Evolutionary conservation across 805 yeast genomes (phyloP).

Genomic region (Zygoascus biomembranicola): DNA sequence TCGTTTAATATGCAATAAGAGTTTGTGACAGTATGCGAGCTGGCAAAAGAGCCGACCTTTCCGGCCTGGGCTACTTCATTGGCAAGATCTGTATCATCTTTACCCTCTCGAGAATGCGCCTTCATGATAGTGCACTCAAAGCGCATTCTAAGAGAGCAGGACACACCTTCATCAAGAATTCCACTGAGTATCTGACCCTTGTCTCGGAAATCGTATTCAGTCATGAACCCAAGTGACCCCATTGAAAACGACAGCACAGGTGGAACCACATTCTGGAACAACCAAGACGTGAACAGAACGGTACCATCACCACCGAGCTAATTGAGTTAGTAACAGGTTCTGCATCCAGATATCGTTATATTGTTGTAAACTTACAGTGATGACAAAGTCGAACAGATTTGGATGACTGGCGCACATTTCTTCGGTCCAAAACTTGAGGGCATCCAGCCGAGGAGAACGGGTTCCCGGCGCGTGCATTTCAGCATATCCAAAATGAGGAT

Average conservation of each 20-base stretch:
- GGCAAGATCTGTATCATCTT: constrained; percentile 14
- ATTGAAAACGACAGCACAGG: constrained; percentile 84
- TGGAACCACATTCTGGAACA: constrained; percentile 80
- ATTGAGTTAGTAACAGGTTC: constrained; percentile 35
- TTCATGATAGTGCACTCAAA: constrained; percentile 44
- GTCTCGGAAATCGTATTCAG: constrained; percentile 50
- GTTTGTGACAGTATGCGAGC: constrained; percentile 26
- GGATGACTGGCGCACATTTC: constrained; percentile 39
- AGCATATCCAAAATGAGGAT: constrained; percentile 54
- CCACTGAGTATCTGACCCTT: constrained; percentile 30
- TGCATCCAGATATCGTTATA: constrained; percentile 40
- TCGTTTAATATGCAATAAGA: constrained; percentile 42
- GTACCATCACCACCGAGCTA: constrained; percentile 94
- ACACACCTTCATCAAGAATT: constrained; percentile 37
- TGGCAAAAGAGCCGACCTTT: constrained; percentile 12
- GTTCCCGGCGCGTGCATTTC: constrained; percentile 23
- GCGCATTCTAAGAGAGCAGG: constrained; percentile 41
- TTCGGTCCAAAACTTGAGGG: constrained; percentile 63
- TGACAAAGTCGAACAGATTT: constrained; percentile 59
- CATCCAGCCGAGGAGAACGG: constrained; percentile 23
- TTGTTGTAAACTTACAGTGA: constrained; percentile 37
- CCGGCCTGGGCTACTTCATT: constrained; percentile 22
- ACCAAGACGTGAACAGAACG: constrained; percentile 76
- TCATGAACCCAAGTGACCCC: constrained; percentile 88
- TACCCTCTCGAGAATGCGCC: constrained; percentile 17